Percentiles rank a stretch among this genome's conserved stretches.
phyloP scores from a whole-genome alignment of 331 rosid genomes.

The Prunus yedoensis region DNA sequence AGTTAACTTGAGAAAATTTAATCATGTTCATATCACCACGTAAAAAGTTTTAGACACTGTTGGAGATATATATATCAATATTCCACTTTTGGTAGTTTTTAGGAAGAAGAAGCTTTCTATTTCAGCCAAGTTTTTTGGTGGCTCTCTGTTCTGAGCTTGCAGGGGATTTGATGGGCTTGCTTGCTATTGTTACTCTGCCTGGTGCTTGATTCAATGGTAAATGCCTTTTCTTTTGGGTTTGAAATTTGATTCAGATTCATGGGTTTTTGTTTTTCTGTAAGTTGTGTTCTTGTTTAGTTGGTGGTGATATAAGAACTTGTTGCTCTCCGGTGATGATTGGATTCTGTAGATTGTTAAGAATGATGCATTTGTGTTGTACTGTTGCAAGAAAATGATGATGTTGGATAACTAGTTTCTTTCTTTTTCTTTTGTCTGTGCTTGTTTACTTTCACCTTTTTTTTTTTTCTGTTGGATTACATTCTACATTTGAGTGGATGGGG shows the following conservation, averaged over 20 bases:
- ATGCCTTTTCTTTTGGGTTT: background rate
- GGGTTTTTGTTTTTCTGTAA: background rate
- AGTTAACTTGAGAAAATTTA: background rate
- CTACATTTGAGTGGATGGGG: background rate
- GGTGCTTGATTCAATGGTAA: constrained; percentile 11
- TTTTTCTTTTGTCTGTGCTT: no score
- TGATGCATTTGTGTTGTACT: background rate
- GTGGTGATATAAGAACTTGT: background rate
- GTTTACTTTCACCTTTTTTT: no score
- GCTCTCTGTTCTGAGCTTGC: constrained; percentile 13
- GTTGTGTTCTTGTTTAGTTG: background rate
- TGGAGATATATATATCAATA: background rate
- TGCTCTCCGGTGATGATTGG: background rate
- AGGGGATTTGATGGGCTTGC: background rate
- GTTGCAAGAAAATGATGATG: background rate
- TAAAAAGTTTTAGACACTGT: background rate
- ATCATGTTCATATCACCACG: background rate
- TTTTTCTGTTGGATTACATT: background rate
- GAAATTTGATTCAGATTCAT: background rate
- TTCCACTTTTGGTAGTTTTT: background rate
- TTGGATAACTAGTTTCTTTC: no score
- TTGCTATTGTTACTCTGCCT: background rate
- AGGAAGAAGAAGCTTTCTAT: background rate
- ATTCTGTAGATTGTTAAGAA: background rate
- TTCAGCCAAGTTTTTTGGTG: background rate